These are phyloP conservation scores for Clitocybe nebularis DNA, from an alignment of 1,284 basidiomycete species.

Conservation along the genomic window DNA sequence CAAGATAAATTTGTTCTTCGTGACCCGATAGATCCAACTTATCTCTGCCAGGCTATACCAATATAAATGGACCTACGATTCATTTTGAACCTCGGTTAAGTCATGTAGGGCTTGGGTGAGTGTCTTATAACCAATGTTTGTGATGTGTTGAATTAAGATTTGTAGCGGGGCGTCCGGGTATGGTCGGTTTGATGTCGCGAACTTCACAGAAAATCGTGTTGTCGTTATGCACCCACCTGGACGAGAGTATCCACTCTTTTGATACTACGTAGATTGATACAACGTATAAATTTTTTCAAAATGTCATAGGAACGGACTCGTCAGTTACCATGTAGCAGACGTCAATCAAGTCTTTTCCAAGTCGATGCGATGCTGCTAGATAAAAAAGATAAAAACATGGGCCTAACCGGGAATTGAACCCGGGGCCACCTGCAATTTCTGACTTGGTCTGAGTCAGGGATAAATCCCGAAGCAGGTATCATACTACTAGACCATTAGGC, in stretches of 20 bases:
- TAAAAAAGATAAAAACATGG: too few relatives aligned
- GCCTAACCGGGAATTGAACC: conserved; percentile 10
- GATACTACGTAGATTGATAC: background rate
- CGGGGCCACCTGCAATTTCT: conserved; percentile 7
- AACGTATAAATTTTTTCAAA: background rate
- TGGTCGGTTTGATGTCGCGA: conserved; percentile 48
- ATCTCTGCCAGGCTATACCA: conserved; percentile 33
- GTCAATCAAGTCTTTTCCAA: too few relatives aligned
- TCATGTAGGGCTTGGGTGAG: conserved; percentile 33
- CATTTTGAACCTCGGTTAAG: conserved; percentile 29
- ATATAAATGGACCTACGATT: conserved; percentile 38
- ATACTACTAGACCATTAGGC: conserved; percentile 11
- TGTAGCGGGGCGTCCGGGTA: conserved; percentile 48
- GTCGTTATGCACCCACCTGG: conserved; percentile 38
- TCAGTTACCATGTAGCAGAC: too few relatives aligned
- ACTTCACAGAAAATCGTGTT: conserved; percentile 44
- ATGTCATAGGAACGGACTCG: too few relatives aligned
- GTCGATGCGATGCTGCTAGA: too few relatives aligned
- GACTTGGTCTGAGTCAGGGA: background rate
- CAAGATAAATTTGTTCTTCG: conserved; percentile 15
- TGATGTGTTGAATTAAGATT: background rate
- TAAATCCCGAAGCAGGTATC: conserved; percentile 14
- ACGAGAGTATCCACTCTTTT: conserved; percentile 23
- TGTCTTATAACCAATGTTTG: conserved; percentile 6
- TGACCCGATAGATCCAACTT: background rate